Evolutionary conservation across 1,284 basidiomycete species (phyloP), one percentile per base, ranked within the genome.

Genomic region (Neolentinus lepideus): DNA sequence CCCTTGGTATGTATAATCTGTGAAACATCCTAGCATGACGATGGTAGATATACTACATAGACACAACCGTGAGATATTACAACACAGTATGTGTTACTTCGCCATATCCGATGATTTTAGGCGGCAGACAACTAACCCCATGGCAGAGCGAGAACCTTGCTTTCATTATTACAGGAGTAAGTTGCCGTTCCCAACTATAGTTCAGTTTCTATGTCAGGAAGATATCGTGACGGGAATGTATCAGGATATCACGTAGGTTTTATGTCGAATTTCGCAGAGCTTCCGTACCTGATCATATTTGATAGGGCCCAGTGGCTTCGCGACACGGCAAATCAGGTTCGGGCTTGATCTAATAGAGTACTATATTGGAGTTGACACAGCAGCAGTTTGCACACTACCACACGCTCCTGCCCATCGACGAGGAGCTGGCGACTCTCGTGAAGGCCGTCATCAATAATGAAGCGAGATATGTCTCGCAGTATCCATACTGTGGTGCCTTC

Each of bases 401-500:
- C 57, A 63, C 73, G 11, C 72, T 90, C 12, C 70, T 88, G 9
- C 67, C 77, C 1, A 65, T 72, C 21, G 88, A 90, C 65, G 67
- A 67, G 19, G 72, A 83, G 48, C 75, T 89, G 14, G 80, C 83
- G 1, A 74, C 76, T 1, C 70, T 89, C 2, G 82, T 88, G 47
- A 88, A 84, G 63, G 87, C 83, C 8, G 81, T 89, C 51, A 88
- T 89, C 61, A 87, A 89, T 62, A 88, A 84, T 53, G 87, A 89
- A 67, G 85, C 86, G 16, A 78, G 85, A 46, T 90, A 89, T 66
- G 81, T 90, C 21, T 73, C 83, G 2, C 68, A 85, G 61, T 83
- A 84, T 63, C 88, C 88, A 1, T 90, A 90, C 64, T 90, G 87
- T 71, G 73, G 87, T 36, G 78, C 87, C 19, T 90, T 90, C 69